A percentile compares a stretch with the other conserved stretches of the same genome.
These are phyloP conservation scores for Oryza nivara DNA, from an alignment of 176 grass and related monocot species.

Conservation along the genomic window DNA sequence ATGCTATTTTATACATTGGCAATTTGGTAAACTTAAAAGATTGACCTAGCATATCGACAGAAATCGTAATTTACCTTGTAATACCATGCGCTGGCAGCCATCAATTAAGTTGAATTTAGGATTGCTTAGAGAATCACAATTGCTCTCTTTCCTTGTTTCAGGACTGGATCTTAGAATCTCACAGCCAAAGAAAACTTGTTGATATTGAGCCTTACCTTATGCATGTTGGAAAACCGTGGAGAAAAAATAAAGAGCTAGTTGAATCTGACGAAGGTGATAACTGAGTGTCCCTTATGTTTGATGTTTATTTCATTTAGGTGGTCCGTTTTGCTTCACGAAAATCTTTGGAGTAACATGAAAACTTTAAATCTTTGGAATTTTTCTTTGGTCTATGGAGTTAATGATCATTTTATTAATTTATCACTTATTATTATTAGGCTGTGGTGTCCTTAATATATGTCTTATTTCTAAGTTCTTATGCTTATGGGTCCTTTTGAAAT, in stretches of 20 bases:
- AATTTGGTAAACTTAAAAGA: neutral
- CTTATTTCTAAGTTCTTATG: neutral
- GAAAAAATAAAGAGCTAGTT: conserved; percentile 53
- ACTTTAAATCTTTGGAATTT: neutral
- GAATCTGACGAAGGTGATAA: conserved; percentile 62
- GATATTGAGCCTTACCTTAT: conserved; percentile 93
- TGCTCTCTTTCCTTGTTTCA: conserved; percentile 34
- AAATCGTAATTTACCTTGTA: neutral
- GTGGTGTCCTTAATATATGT: neutral
- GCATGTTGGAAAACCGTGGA: conserved; percentile 96
- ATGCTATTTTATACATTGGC: neutral
- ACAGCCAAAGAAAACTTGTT: conserved; percentile 75
- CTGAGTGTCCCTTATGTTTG: neutral
- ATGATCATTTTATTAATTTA: neutral
- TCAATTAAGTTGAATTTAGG: conserved; percentile 4
- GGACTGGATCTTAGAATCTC: conserved; percentile 86
- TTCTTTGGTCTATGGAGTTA: neutral
- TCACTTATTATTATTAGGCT: conserved; percentile 5
- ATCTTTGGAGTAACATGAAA: neutral
- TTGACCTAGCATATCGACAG: neutral
- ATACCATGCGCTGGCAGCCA: neutral
- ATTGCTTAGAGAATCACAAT: conserved; percentile 1
- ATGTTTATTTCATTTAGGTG: conserved; percentile 18
- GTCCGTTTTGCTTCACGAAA: neutral
- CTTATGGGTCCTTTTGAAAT: neutral